These are phyloP conservation scores for Trifolium fragiferum DNA, from an alignment of 306 rosid species.

Conservation along the genomic window DNA sequence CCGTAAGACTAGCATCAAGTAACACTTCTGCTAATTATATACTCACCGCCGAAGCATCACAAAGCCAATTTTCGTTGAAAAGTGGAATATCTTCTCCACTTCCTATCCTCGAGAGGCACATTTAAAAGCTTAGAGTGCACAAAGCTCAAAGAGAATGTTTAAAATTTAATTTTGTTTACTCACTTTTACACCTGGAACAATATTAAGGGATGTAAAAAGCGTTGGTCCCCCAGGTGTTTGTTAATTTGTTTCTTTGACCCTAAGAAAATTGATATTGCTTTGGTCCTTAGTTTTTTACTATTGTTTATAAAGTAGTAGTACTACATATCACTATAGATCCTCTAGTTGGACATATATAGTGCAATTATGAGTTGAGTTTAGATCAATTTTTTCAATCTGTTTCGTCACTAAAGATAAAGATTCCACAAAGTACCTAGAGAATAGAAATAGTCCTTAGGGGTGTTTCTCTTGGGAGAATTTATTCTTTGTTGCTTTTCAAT, in stretches of 20 bases:
- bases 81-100: too few species aligned
- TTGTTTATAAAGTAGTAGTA: too few species aligned
- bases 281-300: neutral
- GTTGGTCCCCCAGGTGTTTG: neutral
- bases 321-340: neutral
- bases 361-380: neutral
- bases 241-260: neutral
- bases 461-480: neutral
- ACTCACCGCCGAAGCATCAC: too few species aligned
- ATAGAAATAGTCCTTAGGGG: neutral
- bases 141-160: too few species aligned
- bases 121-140: too few species aligned
- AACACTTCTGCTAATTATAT: too few species aligned
- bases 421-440: conserved; percentile 1
- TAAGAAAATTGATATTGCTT: neutral
- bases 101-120: too few species aligned
- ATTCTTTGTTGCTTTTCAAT: conserved; percentile 2
- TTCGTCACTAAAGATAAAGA: neutral
- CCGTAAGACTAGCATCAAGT: too few species aligned
- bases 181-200: too few species aligned
- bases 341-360: neutral
- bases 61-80: too few species aligned
- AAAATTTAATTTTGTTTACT: too few species aligned
- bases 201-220: too few species aligned
- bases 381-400: neutral